Conservation (phyloP, 192 early-diverging fungal genomes). For the Phycomyces nitens region DNA sequence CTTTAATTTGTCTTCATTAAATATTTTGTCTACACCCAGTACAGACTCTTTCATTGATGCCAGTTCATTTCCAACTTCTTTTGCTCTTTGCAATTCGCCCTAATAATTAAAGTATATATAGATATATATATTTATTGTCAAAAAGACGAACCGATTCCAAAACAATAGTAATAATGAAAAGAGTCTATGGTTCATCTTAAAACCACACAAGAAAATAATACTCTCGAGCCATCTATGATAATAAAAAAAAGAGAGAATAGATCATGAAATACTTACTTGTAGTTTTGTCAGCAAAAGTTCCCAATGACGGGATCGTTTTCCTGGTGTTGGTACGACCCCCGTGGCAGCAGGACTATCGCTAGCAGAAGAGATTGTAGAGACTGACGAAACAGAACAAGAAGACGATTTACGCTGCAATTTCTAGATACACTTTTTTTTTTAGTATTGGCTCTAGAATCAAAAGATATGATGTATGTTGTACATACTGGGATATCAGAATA, state of each 20-base stretch:
- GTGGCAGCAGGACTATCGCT: background rate
- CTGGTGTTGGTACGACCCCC: background rate
- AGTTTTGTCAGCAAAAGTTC: slow-evolving; percentile 13
- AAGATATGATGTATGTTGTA: background rate
- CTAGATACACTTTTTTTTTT: background rate
- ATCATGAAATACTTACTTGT: slow-evolving; percentile 22
- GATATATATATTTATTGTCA: background rate
- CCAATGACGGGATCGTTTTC: slow-evolving; percentile 2
- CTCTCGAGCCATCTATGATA: too few relatives aligned
- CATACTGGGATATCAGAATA: slow-evolving; percentile 15
- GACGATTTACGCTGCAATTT: slow-evolving; percentile 13
- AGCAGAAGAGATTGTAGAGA: slow-evolving; percentile 8
- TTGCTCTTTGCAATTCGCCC: slow-evolving; percentile 20
- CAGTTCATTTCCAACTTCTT: slow-evolving; percentile 24
- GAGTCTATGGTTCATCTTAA: too few relatives aligned
- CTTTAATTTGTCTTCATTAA: slow-evolving; percentile 21
- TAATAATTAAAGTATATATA: background rate
- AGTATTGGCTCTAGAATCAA: too few relatives aligned
- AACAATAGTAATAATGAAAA: too few relatives aligned
- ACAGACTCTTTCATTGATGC: slow-evolving; percentile 18
- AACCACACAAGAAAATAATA: background rate
- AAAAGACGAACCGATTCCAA: too few relatives aligned
- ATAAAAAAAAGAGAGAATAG: too few relatives aligned
- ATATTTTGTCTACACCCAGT: slow-evolving; percentile 12
- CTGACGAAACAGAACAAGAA: slow-evolving; percentile 1